Evolutionary conservation across 1,284 basidiomycete genomes (phyloP).

Genomic region (Apiotrichum gamsii): DNA sequence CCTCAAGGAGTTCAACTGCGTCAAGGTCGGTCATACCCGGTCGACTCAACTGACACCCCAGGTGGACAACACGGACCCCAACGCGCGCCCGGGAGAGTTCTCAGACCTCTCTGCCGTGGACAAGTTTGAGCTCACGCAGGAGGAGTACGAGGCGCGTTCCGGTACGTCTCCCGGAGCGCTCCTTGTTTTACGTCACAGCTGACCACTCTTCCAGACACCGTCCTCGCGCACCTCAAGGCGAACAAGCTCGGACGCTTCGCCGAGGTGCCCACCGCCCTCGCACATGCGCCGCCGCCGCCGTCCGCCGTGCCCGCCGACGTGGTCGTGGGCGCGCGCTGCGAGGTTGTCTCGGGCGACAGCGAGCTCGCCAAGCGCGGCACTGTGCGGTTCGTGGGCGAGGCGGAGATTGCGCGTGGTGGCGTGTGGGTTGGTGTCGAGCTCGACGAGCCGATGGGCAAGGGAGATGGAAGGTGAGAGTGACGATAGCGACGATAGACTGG

Average conservation of each 20-base stretch:
- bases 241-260: slow-evolving; percentile 89
- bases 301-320: slow-evolving; percentile 21
- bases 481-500: too few species aligned
- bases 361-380: slow-evolving; percentile 70
- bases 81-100: slow-evolving; percentile 54
- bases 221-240: slow-evolving; percentile 81
- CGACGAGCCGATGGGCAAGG: slow-evolving; percentile 93
- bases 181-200: background rate
- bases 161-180: slow-evolving; percentile 55
- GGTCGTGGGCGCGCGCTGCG: slow-evolving; percentile 65
- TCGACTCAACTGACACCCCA: slow-evolving; percentile 32
- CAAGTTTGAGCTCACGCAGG: slow-evolving; percentile 82
- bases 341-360: slow-evolving; percentile 59
- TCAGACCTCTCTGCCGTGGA: slow-evolving; percentile 80
- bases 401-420: slow-evolving; percentile 58
- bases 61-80: slow-evolving; percentile 74
- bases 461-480: slow-evolving; percentile 89
- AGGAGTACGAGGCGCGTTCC: slow-evolving; percentile 70
- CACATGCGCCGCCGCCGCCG: slow-evolving; percentile 25
- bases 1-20: slow-evolving; percentile 49
- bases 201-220: slow-evolving; percentile 60
- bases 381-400: slow-evolving; percentile 74
- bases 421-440: slow-evolving; percentile 91
- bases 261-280: slow-evolving; percentile 28
- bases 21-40: slow-evolving; percentile 58